Percentiles rank a stretch among this genome's conserved stretches.
Evolutionary conservation across 108 stramenopile species (phyloP).

Genomic region (Pseudonitzschia delicatissima): DNA sequence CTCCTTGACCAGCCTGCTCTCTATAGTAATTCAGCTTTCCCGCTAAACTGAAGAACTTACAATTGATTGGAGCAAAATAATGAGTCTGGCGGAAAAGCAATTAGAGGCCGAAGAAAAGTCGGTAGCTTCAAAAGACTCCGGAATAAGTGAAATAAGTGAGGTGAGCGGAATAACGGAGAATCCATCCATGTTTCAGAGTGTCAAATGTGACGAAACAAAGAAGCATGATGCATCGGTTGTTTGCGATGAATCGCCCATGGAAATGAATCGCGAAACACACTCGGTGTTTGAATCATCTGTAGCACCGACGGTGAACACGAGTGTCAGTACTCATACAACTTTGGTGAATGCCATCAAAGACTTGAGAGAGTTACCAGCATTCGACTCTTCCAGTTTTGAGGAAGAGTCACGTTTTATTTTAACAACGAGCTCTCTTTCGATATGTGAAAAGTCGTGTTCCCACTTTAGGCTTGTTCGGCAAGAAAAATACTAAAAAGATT

Average conservation of each 20-base stretch:
- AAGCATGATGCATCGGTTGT: too few relatives aligned
- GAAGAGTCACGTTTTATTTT: conserved; percentile 4
- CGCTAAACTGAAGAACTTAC: conserved; percentile 11
- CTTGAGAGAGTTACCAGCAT: conserved; percentile 1
- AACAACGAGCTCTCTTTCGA: conserved; percentile 4
- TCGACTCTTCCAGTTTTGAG: conserved; percentile 15
- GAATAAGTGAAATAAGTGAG: not conserved
- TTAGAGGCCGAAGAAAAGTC: not conserved
- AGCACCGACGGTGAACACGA: not conserved
- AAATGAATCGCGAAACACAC: not conserved
- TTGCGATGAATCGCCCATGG: not conserved
- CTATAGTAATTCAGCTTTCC: not conserved
- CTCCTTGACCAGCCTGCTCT: not conserved
- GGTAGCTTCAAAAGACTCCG: not conserved
- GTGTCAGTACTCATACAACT: conserved; percentile 1
- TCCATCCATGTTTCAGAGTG: not conserved
- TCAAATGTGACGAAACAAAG: not conserved
- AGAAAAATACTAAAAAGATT: not conserved
- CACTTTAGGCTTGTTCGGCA: not conserved
- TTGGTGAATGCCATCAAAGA: not conserved
- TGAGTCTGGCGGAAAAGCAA: conserved; percentile 14
- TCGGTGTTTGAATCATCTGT: not conserved
- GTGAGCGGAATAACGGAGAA: not conserved
- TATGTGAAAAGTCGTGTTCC: not conserved
- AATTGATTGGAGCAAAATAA: conserved; percentile 17